Evolutionary conservation across 1,284 basidiomycete genomes (phyloP).

Genomic region (Phellinidium pouzarii): DNA sequence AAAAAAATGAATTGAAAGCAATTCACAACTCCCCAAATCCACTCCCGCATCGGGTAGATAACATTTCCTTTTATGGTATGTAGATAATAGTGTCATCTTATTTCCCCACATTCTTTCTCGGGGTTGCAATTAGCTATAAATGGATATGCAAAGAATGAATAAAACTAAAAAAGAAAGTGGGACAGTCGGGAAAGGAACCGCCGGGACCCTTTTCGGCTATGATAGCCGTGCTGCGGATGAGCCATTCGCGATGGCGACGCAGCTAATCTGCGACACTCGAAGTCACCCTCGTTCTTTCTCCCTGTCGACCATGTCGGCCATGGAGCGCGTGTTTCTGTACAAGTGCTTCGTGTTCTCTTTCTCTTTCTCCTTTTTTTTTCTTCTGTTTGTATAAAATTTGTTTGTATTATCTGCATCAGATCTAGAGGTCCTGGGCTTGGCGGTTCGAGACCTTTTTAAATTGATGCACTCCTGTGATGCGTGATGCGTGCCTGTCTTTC

Average conservation of each 20-base stretch:
- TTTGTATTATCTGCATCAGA: neutral
- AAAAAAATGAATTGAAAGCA: neutral
- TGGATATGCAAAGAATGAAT: too few species aligned
- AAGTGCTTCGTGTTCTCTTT: too few species aligned
- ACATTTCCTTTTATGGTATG: too few species aligned
- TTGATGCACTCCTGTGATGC: too few species aligned
- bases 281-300: neutral
- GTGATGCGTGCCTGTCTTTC: too few species aligned
- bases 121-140: too few species aligned
- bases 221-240: neutral
- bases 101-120: too few species aligned
- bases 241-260: neutral
- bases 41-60: neutral
- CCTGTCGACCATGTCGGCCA: neutral
- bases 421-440: neutral
- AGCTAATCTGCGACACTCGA: neutral
- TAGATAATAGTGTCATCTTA: too few species aligned
- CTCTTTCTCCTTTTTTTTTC: neutral
- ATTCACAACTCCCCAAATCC: neutral
- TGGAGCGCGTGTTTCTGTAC: neutral
- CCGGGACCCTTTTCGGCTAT: too few species aligned
- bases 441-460: neutral
- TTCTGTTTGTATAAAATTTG: neutral
- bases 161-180: too few species aligned
- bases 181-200: too few species aligned